Base-by-base conservation (phyloP, 2,329 filamentous ascomycete genomes). In the Blumeria graminis region DNA sequence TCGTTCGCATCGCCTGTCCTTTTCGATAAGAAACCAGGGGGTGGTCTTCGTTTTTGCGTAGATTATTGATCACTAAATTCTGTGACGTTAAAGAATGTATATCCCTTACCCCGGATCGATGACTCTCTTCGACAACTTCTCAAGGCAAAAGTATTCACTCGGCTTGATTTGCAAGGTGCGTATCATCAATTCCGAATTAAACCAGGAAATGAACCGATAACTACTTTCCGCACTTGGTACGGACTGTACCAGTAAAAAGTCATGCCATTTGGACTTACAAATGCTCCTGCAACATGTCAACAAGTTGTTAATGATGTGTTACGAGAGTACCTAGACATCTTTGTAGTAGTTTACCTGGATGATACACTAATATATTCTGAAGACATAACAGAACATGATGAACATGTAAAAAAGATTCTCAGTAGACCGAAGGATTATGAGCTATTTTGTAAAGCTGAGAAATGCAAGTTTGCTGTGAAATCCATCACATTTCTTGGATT, bases 211-310 rank as follows among this genome's bases (percentile, higher is more conserved):
- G 50, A n/a, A n/a, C n/a, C n/a, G n/a, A n/a, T n/a, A n/a, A n/a
- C n/a, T n/a, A n/a, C n/a, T n/a, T n/a, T n/a, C 16, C 13, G 28
- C 13, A 28, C n/a, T 16, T 8, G 28, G 34, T 53, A 28, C 28
- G 32, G 50, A 22, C 32, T 35, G 11, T 53, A 28, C 28, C 10
- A 53, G 10, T 39, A 39, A 10, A 39, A 39, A 39, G 36, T 39
- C n/a, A 39, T 39, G 28, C 48, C 38, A 6, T 58, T 58, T 43
- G 39, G 39, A 6, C 14, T 58, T 1, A 50, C 33, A 6, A 53
- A 53, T 16, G 28, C 50, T 22, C 28, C 28, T 32, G 50, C 28
- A 28, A 53, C 28, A 22, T 28, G 11, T 13, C 14, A 28, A n/a
- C 36, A 39, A 39, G 9, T 39, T 39, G 36, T 39, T n/a, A 39